Base-by-base conservation (phyloP, 768 basidiomycete genomes). In the Panaeolus papilionaceus region DNA sequence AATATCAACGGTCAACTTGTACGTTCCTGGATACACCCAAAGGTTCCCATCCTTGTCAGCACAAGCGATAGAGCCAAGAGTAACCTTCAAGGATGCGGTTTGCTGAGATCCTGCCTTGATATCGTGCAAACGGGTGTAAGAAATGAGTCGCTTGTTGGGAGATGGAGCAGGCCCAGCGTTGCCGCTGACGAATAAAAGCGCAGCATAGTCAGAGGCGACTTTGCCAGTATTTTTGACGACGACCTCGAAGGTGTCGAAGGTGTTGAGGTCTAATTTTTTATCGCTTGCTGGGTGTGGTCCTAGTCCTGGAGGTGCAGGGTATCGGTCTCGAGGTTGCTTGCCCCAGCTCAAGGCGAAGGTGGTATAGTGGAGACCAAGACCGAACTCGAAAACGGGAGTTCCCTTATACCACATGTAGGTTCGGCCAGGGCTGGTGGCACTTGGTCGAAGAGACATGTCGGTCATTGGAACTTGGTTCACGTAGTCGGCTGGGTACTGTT, bases 361-460 rank as follows among this genome's bases (percentile, higher is more conserved):
- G 3, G 86, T 88, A 75, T 81, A 88, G 72, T 88, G 86, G 62
- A 86, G 75, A 20, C 87, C 88, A 63, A 80, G 79, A 18, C 86
- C 88, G 69, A 87, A 88, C 64, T 83, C 81, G 72, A 81, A 86
- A n/a, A 87, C 79, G 16, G 86, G 82, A 12, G 79, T 79, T 14
- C 81, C 85, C 28, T 78, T 79, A 76, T 82, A 88, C 87, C 86
- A 89, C 68, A 83, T 86, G 76, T 88, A 88, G 9, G 87, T 87
- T 39, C 87, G 81, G 11, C 87, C 87, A 0, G 87, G 86, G 68
- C 81, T 85, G 61, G 78, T 79, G 38, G 75, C 70, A 70, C 79
- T 82, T 5, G 86, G 84, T 20, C 84, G 86, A 40, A 88, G 74
- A 1, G 73, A 78, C 86, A 89, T 89, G 75, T 89, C 84, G 6